Evolutionary conservation across 108 stramenopile genomes (phyloP).

Genomic region (Cyclotella choctawhatcheeana): DNA sequence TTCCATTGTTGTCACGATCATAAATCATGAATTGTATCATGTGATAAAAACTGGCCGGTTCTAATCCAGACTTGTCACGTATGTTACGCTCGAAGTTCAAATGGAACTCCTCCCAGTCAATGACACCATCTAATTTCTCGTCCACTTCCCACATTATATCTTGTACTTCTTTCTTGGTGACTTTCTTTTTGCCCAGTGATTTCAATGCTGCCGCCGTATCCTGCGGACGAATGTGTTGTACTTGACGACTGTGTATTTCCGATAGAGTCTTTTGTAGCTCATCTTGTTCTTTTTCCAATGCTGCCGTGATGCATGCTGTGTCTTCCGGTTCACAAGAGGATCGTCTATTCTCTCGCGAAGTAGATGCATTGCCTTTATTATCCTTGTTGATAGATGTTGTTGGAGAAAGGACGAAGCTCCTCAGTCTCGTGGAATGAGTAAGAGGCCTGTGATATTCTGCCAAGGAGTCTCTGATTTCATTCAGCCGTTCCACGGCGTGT

Average conservation of each 20-base stretch:
- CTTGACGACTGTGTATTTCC: constrained; percentile 36
- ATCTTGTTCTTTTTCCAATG: constrained; percentile 35
- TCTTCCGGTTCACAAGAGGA: constrained; percentile 15
- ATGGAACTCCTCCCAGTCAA: constrained; percentile 91
- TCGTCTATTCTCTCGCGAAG: not conserved
- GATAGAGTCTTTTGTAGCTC: constrained; percentile 34
- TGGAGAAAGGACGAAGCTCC: constrained; percentile 13
- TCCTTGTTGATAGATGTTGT: no score
- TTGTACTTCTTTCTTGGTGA: constrained; percentile 72
- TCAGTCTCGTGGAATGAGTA: constrained; percentile 29
- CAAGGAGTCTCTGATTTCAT: constrained; percentile 25
- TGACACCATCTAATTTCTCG: constrained; percentile 85
- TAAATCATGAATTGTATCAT: constrained; percentile 93
- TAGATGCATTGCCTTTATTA: not conserved
- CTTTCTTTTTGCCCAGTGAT: constrained; percentile 66
- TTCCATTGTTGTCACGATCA: constrained; percentile 72
- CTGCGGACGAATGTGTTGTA: constrained; percentile 52
- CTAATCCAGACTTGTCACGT: constrained; percentile 82
- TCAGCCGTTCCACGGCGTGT: constrained; percentile 40
- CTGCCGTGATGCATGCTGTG: constrained; percentile 13
- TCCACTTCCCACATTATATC: constrained; percentile 95
- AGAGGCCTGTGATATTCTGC: constrained; percentile 31
- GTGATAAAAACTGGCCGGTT: constrained; percentile 83
- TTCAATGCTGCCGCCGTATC: constrained; percentile 77
- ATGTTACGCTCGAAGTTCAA: constrained; percentile 89